Evolutionary conservation across 345 rosid genomes (phyloP), one percentile per base, ranked within the genome.

Genomic region (Toxicodendron radicans): DNA sequence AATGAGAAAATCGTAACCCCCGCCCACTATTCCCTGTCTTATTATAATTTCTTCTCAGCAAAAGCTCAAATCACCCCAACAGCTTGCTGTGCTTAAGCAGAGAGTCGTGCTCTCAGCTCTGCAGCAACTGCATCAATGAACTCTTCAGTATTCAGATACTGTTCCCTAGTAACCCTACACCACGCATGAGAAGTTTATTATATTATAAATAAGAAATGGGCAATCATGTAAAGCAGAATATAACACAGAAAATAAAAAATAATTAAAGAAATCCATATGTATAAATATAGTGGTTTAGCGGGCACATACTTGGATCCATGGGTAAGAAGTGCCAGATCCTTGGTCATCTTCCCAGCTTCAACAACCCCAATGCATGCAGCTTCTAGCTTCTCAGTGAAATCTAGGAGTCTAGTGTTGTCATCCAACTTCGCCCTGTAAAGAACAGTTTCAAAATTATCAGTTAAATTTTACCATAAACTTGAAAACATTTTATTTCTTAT

Each of bases 331-430:
- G 99, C 97, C 67, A 95, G 98, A 89, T 95, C 98, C 80, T 95
- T 95, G 73, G 99, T 95, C 99, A 95, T 95, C 88, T 91, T 95
- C 69, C 98, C 98, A 73, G 95, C 88, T 75, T 95, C 99, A 51
- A 95, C 99, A 38, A 82, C 64, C 72, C 88, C 96, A 46, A 95
- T 57, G 73, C 99, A 95, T 52, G 98, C 97, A 11, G 89, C 97
- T 85, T 95, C 99, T 21, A 95, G 97, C 83, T 93, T 95, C 83
- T 91, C 85, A 0, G 92, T 83, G 73, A 95, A 95, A 33, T 95
- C 95, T 85, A 90, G 74, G 48, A 93, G 95, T 74, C 78, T 82
- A 69, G 92, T 77, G 76, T 91, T 93, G 82, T 84, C 86, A 81
- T 95, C 99, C 87, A 96, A 78, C 83, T 93, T 91, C 27, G 98